These are phyloP conservation scores for Rubia occidens DNA, from an alignment of 305 asterid genomes.

Conservation along the genomic window DNA sequence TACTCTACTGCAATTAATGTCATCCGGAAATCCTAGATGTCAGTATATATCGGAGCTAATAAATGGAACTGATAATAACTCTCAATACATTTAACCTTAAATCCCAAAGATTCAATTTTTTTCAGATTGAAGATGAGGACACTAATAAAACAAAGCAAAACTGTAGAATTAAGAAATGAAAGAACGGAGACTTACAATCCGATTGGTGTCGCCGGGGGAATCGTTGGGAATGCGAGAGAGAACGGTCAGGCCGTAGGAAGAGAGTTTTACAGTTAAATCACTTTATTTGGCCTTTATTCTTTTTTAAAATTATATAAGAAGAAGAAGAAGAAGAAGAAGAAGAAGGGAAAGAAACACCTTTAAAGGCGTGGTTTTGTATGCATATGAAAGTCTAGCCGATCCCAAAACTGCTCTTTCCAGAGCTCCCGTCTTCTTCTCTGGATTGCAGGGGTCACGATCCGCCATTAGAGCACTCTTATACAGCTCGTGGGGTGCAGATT, in stretches of 20 bases:
- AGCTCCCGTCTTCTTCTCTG: background rate
- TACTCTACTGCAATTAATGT: background rate
- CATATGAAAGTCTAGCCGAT: too few species aligned
- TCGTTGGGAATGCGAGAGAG: background rate
- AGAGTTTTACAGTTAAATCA: too few species aligned
- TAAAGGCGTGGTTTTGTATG: too few species aligned
- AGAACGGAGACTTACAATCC: background rate
- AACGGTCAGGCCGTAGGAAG: too few species aligned
- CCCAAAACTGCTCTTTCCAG: background rate
- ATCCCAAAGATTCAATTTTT: background rate
- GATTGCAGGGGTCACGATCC: background rate
- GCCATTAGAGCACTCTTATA: background rate
- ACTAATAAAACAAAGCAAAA: background rate
- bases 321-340: too few species aligned
- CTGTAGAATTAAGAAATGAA: background rate
- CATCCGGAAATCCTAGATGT: too few species aligned
- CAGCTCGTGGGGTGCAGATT: background rate
- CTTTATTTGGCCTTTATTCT: too few species aligned
- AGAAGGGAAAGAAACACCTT: too few species aligned
- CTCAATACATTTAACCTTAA: background rate
- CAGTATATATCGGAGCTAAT: background rate
- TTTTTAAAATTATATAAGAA: too few species aligned
- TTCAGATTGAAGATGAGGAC: background rate
- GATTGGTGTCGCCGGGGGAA: background rate
- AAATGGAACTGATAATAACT: background rate